Percentiles rank a stretch among this genome's conserved stretches.
Evolutionary conservation across 2,329 filamentous ascomycete genomes (phyloP).

Genomic region (Talaromyces funiculosus): DNA sequence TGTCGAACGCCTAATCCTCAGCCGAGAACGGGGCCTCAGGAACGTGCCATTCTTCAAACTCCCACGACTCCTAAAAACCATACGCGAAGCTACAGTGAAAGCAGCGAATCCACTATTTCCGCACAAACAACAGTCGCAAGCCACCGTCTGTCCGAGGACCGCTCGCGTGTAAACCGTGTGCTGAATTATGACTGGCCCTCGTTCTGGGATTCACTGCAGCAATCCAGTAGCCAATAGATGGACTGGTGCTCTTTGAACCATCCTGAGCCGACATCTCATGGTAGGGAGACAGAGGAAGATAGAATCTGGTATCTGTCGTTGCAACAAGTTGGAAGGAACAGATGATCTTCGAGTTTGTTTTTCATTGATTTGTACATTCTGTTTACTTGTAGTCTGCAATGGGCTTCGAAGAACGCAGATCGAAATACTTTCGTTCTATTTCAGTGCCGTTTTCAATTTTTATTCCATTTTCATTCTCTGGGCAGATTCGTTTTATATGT

Average conservation of each 20-base stretch:
- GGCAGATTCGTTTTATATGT: not conserved
- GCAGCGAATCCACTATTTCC: conserved; percentile 1
- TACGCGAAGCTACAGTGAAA: not conserved
- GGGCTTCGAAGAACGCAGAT: not conserved
- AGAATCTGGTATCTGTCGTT: not conserved
- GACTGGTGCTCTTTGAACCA: not conserved
- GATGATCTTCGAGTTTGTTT: not conserved
- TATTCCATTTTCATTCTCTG: not conserved
- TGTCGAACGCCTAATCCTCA: not conserved
- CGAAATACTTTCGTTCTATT: not conserved
- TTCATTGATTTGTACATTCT: not conserved
- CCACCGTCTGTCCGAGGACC: not conserved
- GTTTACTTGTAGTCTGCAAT: no score
- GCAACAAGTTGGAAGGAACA: not conserved
- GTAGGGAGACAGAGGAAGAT: not conserved
- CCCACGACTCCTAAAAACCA: not conserved
- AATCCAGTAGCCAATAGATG: not conserved
- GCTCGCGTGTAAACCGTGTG: not conserved
- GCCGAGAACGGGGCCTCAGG: not conserved
- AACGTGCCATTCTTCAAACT: not conserved
- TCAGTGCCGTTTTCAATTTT: not conserved
- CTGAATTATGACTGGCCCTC: not conserved
- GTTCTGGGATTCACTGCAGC: conserved; percentile 6
- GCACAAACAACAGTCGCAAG: not conserved
- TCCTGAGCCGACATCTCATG: not conserved